Percentiles rank a stretch among this genome's conserved stretches.
Conservation (phyloP, 2,329 filamentous ascomycete species). For the Geosmithia putterillii region DNA sequence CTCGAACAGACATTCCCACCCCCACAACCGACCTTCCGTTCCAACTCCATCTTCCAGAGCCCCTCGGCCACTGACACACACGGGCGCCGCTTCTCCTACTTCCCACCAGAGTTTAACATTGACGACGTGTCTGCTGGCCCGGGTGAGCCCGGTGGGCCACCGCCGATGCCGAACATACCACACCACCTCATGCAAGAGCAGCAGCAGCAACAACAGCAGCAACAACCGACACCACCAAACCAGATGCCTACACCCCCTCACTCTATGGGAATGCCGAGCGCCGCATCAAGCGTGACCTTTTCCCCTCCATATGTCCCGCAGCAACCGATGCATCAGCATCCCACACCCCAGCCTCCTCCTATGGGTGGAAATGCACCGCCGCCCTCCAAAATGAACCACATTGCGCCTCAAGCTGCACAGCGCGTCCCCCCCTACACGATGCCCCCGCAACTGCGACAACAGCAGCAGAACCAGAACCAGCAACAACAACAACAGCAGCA, state of each 20-base stretch:
- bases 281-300: slow-evolving; percentile 15
- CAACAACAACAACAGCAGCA: slow-evolving; percentile 26
- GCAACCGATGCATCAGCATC: slow-evolving; percentile 6
- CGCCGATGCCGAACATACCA: no score
- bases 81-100: slow-evolving; percentile 50
- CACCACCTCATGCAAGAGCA: slow-evolving; percentile 3
- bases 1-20: slow-evolving; percentile 29
- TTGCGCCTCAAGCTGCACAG: slow-evolving; percentile 2
- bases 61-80: slow-evolving; percentile 39
- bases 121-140: slow-evolving; percentile 14
- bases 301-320: slow-evolving; percentile 24
- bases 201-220: slow-evolving; percentile 6
- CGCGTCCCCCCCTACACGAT: slow-evolving; percentile 3
- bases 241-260: slow-evolving; percentile 30
- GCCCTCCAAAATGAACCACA: neutral
- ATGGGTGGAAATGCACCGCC: neutral
- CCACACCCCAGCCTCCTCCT: neutral
- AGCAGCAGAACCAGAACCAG: neutral
- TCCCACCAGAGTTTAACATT: slow-evolving; percentile 41
- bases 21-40: slow-evolving; percentile 45
- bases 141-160: slow-evolving; percentile 22
- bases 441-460: slow-evolving; percentile 16
- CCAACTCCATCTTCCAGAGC: slow-evolving; percentile 54
- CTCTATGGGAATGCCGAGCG: slow-evolving; percentile 19
- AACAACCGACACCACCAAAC: slow-evolving; percentile 11